Percentiles rank a stretch among this genome's conserved stretches.
Conservation (phyloP, 371 early-diverging fungal genomes). For the Zychaea mexicana region DNA sequence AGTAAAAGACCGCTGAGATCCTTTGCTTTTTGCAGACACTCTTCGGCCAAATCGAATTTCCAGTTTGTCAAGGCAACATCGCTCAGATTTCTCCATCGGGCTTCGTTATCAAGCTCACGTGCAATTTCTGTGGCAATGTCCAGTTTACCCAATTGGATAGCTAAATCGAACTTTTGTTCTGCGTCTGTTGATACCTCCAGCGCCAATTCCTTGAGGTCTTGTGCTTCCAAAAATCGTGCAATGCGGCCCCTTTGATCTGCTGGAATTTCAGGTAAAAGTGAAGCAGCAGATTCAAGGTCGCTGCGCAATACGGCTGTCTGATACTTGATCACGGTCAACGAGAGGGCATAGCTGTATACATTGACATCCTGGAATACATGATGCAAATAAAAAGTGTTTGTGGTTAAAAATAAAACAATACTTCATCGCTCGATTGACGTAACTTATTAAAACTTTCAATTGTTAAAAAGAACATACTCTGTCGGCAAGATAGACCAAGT, state of each 20-base stretch:
- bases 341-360: constrained; percentile 88
- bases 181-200: constrained; percentile 90
- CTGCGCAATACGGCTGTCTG: constrained; percentile 95
- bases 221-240: constrained; percentile 94
- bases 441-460: not conserved
- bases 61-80: constrained; percentile 89
- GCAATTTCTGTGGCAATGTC: constrained; percentile 89
- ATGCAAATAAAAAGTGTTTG: too few relatives aligned
- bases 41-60: constrained; percentile 89
- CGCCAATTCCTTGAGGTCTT: constrained; percentile 90
- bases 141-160: constrained; percentile 83
- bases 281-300: constrained; percentile 81
- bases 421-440: not conserved
- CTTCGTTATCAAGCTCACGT: constrained; percentile 73
- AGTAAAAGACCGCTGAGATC: constrained; percentile 89
- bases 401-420: not conserved
- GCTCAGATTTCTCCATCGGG: constrained; percentile 91
- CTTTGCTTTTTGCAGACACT: constrained; percentile 84
- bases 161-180: constrained; percentile 95
- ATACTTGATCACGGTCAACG: constrained; percentile 92
- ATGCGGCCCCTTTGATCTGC: constrained; percentile 85
- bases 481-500: constrained; percentile 92
- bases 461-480: constrained; percentile 45
- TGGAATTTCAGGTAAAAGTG: constrained; percentile 83
- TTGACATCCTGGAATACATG: constrained; percentile 71